Conservation (phyloP, 371 early-diverging fungal genomes). For the Mucor lusitanicus region DNA sequence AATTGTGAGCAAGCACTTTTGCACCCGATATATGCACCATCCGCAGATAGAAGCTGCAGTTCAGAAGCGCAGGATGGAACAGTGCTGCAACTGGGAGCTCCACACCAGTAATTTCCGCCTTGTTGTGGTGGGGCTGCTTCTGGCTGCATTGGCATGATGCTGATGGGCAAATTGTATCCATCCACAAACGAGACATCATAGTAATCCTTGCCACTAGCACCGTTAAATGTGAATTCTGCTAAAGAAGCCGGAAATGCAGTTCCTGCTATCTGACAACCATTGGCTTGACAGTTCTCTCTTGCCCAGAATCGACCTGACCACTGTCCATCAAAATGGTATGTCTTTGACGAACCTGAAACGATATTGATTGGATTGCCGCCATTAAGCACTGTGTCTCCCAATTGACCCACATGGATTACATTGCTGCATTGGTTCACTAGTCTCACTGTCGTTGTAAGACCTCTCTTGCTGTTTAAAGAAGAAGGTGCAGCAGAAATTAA, state of each 20-base stretch:
- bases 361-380: not conserved
- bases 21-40: conserved; percentile 25
- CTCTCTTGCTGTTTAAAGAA: not conserved
- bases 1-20: conserved; percentile 24
- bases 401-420: not conserved
- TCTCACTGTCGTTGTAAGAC: not conserved
- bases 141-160: conserved; percentile 16
- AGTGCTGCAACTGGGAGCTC: conserved; percentile 22
- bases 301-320: conserved; percentile 42
- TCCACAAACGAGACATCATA: conserved; percentile 47
- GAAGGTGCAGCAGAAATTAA: not conserved
- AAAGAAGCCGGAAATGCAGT: conserved; percentile 35
- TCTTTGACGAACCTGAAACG: not conserved
- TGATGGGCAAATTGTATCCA: conserved; percentile 25
- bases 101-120: conserved; percentile 25
- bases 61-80: conserved; percentile 29
- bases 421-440: not conserved
- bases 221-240: conserved; percentile 40
- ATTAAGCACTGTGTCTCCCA: not conserved
- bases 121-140: not conserved
- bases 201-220: conserved; percentile 27
- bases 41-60: conserved; percentile 7
- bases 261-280: conserved; percentile 30
- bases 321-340: conserved; percentile 2
- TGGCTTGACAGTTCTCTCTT: conserved; percentile 19